phyloP scores from a whole-genome alignment of 257 asterid genomes.

The Rauvolfia tetraphylla region DNA sequence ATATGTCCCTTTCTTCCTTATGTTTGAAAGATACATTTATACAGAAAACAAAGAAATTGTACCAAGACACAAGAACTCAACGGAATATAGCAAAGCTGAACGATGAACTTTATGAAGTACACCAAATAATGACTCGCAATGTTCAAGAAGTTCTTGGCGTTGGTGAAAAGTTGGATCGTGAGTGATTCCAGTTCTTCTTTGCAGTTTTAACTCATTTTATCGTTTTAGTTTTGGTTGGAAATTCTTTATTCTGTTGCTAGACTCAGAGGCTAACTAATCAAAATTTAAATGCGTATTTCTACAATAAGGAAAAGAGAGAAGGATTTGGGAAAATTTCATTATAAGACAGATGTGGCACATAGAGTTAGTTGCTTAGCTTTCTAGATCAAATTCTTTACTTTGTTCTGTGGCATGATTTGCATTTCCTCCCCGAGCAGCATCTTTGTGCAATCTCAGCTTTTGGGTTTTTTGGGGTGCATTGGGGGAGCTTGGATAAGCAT shows the following conservation, averaged over 20 bases:
- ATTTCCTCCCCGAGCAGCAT: neutral
- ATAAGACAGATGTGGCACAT: neutral
- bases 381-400: neutral
- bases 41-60: conserved; percentile 83
- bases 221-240: neutral
- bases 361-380: neutral
- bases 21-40: conserved; percentile 68
- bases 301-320: neutral
- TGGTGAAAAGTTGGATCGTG: conserved; percentile 98
- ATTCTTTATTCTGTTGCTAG: conserved; percentile 1
- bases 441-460: neutral
- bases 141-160: conserved; percentile 98
- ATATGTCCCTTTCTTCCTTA: conserved; percentile 3
- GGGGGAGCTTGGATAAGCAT: neutral
- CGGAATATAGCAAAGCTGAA: conserved; percentile 83
- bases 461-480: neutral
- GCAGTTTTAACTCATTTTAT: conserved; percentile 13
- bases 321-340: neutral
- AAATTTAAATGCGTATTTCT: neutral
- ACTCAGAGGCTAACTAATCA: neutral
- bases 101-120: conserved; percentile 99
- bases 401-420: neutral
- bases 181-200: conserved; percentile 28
- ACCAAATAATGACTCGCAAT: conserved; percentile 98
- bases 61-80: conserved; percentile 95